These are phyloP conservation scores for Fusarium torulosum DNA, from an alignment of 2,329 filamentous ascomycete genomes.

Conservation along the genomic window DNA sequence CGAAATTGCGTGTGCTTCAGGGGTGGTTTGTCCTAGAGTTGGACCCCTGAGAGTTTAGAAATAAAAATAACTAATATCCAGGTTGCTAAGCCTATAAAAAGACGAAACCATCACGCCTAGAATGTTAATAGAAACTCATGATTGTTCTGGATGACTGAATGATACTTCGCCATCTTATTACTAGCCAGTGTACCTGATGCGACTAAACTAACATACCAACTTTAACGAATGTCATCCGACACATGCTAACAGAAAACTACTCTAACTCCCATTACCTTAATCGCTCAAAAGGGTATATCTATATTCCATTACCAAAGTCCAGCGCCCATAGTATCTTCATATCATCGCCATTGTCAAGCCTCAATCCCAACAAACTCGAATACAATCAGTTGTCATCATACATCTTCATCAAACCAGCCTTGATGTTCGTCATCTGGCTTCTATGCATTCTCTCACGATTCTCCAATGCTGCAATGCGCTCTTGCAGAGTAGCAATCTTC, in stretches of 20 bases:
- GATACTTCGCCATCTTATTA: not conserved
- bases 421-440: slow-evolving; percentile 54
- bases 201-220: not conserved
- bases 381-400: slow-evolving; percentile 51
- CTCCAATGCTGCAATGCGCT: slow-evolving; percentile 56
- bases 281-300: slow-evolving; percentile 37
- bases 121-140: slow-evolving; percentile 26
- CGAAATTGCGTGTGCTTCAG: slow-evolving; percentile 28
- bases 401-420: slow-evolving; percentile 55
- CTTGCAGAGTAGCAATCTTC: slow-evolving; percentile 55
- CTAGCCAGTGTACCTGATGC: not conserved
- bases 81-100: slow-evolving; percentile 29
- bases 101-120: not conserved
- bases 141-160: not conserved
- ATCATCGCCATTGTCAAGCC: not conserved
- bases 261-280: not conserved
- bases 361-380: slow-evolving; percentile 1
- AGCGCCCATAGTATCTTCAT: not conserved
- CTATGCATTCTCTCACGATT: slow-evolving; percentile 51
- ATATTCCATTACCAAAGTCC: slow-evolving; percentile 2
- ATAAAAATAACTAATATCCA: slow-evolving; percentile 27
- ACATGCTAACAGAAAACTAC: not conserved
- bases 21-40: slow-evolving; percentile 26
- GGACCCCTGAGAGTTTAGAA: slow-evolving; percentile 24
- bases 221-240: not conserved